Conservation (phyloP, 257 asterid species). For the Datura wrightii region DNA sequence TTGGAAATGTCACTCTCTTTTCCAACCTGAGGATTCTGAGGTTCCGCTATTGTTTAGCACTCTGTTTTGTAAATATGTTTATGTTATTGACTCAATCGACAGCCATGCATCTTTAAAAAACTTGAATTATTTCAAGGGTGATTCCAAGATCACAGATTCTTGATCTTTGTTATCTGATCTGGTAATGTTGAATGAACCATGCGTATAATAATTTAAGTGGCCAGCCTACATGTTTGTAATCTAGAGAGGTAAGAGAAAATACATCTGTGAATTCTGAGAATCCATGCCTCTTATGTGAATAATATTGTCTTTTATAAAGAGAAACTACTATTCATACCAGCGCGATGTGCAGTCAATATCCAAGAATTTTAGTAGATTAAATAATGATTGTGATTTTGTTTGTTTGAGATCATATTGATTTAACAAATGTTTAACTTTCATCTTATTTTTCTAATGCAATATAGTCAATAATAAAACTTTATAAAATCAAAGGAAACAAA, state of each 20-base stretch:
- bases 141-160: background rate
- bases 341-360: no score
- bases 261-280: slow-evolving; percentile 5
- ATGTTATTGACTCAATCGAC: background rate
- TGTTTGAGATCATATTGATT: no score
- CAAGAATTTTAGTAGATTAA: no score
- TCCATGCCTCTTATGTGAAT: background rate
- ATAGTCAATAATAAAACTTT: no score
- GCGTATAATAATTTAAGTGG: background rate
- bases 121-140: background rate
- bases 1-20: background rate
- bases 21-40: background rate
- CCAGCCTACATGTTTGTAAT: background rate
- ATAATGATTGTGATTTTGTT: no score
- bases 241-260: background rate
- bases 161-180: background rate
- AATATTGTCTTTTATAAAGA: background rate
- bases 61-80: background rate
- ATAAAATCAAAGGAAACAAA: no score
- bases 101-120: background rate
- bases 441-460: no score
- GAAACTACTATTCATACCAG: background rate
- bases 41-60: background rate
- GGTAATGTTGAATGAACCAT: background rate
- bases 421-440: no score